Evolutionary conservation across 1,284 basidiomycete genomes (phyloP).

Genomic region (Marasmius oreades): DNA sequence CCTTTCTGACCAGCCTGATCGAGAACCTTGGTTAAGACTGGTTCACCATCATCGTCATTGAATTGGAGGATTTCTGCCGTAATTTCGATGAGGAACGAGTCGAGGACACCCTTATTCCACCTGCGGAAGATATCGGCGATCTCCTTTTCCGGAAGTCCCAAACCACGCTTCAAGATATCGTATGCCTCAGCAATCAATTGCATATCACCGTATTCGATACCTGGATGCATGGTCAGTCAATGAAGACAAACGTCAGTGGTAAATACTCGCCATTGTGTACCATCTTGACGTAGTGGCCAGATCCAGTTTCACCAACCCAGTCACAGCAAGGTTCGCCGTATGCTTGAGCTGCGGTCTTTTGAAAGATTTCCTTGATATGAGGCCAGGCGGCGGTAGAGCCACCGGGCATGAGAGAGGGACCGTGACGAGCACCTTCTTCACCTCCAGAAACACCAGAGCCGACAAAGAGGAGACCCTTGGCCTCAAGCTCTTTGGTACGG

Average conservation of each 20-base stretch:
- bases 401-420: conserved; percentile 99
- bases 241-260: conserved; percentile 11
- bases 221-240: conserved; percentile 34
- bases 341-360: conserved; percentile 94
- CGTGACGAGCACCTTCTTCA: conserved; percentile 97
- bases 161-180: conserved; percentile 97
- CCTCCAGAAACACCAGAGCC: conserved; percentile 99
- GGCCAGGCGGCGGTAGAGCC: conserved; percentile 95
- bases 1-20: conserved; percentile 98
- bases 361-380: conserved; percentile 97
- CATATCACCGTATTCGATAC: conserved; percentile 99
- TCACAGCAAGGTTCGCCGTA: conserved; percentile 98
- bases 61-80: conserved; percentile 93
- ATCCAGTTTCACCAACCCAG: conserved; percentile 97
- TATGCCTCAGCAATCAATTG: conserved; percentile 98
- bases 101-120: conserved; percentile 99
- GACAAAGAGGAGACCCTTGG: conserved; percentile 94
- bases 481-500: conserved; percentile 89
- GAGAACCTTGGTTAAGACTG: conserved; percentile 92
- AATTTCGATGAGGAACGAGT: conserved; percentile 99
- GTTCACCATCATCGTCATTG: conserved; percentile 93
- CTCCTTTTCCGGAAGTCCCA: conserved; percentile 81
- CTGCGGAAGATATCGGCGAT: conserved; percentile 86
- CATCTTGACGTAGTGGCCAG: conserved; percentile 98
- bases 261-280: conserved; percentile 86